Evolutionary conservation across 163 green algal genomes (phyloP).

Genomic region (Smithsoniella earleae): DNA sequence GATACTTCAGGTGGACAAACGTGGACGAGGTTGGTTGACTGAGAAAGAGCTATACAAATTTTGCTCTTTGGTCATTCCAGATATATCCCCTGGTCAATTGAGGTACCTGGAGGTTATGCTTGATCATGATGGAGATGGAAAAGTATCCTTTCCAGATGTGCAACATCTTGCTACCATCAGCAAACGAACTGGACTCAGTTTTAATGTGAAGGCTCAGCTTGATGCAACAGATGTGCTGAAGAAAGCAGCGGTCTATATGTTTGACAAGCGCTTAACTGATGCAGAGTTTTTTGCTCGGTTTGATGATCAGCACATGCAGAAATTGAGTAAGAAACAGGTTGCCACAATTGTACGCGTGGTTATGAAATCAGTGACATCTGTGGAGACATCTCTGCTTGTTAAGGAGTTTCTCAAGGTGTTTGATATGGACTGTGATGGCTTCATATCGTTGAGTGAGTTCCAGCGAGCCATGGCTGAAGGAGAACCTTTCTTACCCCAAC

Average conservation of each 20-base stretch:
- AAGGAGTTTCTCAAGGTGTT: slow-evolving; percentile 29
- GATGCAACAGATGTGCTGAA: slow-evolving; percentile 28
- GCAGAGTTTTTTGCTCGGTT: slow-evolving; percentile 28
- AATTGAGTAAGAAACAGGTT: slow-evolving; percentile 9
- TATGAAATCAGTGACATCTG: not conserved
- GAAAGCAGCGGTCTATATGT: slow-evolving; percentile 21
- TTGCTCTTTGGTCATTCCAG: slow-evolving; percentile 25
- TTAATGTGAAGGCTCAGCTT: slow-evolving; percentile 19
- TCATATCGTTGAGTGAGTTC: not conserved
- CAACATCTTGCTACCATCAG: slow-evolving; percentile 26
- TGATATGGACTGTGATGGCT: slow-evolving; percentile 29
- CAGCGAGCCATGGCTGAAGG: slow-evolving; percentile 17
- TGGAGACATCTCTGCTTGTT: slow-evolving; percentile 13
- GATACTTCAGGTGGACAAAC: slow-evolving; percentile 28
- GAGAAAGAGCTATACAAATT: slow-evolving; percentile 4
- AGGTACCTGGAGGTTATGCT: slow-evolving; percentile 29
- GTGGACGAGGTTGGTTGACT: slow-evolving; percentile 11
- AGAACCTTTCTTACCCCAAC: not conserved
- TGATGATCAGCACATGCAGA: slow-evolving; percentile 28
- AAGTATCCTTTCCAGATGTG: slow-evolving; percentile 11
- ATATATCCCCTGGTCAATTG: slow-evolving; percentile 22
- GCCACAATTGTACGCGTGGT: slow-evolving; percentile 28
- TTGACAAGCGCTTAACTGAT: slow-evolving; percentile 1
- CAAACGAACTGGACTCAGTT: slow-evolving; percentile 22
- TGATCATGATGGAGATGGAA: slow-evolving; percentile 30